phyloP scores from a whole-genome alignment of 2,329 filamentous ascomycete genomes.

The Fusarium incarnatum region DNA sequence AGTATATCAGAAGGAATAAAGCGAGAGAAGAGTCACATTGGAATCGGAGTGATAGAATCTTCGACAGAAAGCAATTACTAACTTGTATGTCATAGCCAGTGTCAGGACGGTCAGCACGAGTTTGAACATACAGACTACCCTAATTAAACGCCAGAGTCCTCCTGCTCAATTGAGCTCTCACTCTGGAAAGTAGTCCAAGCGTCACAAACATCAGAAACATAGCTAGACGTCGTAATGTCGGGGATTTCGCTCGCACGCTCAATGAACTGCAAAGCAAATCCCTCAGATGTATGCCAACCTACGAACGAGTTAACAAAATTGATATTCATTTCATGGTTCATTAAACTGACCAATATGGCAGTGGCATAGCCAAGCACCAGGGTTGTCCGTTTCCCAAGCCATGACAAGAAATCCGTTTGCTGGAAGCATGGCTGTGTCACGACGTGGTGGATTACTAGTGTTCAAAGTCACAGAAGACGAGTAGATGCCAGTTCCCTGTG shows the following conservation, averaged over 20 bases:
- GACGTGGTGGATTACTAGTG: constrained; percentile 60
- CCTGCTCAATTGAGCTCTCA: constrained; percentile 1
- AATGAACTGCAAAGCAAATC: constrained; percentile 11
- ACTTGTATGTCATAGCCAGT: not conserved
- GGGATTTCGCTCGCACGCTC: constrained; percentile 17
- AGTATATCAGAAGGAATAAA: rapidly evolving
- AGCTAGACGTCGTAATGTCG: not conserved
- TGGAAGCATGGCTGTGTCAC: constrained; percentile 63
- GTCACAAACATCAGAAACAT: constrained; percentile 20
- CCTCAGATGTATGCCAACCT: constrained; percentile 19
- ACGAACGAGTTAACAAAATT: rapidly evolving
- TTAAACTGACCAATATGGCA: constrained; percentile 56
- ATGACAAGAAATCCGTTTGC: constrained; percentile 60
- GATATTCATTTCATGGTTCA: rapidly evolving
- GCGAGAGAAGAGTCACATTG: not conserved
- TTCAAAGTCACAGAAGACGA: constrained; percentile 18
- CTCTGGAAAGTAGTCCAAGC: constrained; percentile 9
- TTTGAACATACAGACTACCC: rapidly evolving
- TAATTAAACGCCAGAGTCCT: not conserved
- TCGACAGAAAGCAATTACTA: rapidly evolving
- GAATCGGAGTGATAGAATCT: rapidly evolving
- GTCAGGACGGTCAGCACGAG: rapidly evolving
- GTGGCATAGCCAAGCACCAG: constrained; percentile 63
- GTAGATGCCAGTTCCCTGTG: constrained; percentile 37
- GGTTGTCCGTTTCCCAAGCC: constrained; percentile 62